phyloP scores from a whole-genome alignment of 192 early-diverging fungal species.

The Coemansia sp. region DNA sequence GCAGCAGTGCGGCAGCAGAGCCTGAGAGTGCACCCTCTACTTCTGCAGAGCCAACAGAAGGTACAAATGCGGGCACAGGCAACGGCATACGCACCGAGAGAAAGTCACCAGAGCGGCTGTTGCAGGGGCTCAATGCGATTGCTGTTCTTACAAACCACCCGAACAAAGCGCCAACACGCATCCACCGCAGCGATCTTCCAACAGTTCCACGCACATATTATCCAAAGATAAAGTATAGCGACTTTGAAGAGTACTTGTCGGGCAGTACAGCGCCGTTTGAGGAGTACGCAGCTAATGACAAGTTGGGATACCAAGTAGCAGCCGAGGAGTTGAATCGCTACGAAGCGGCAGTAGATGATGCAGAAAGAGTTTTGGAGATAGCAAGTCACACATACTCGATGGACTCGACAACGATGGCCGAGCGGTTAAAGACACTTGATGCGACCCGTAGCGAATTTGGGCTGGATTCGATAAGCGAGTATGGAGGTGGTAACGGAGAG shows the following conservation, averaged over 20 bases:
- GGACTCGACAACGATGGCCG: constrained; percentile 55
- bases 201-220: constrained; percentile 52
- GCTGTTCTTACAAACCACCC: constrained; percentile 54
- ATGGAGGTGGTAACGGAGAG: constrained; percentile 22
- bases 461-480: constrained; percentile 46
- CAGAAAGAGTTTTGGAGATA: constrained; percentile 39
- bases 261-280: constrained; percentile 75
- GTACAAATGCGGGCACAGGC: background rate
- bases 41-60: background rate
- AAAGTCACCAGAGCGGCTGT: background rate
- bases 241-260: constrained; percentile 86
- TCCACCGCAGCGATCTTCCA: constrained; percentile 54
- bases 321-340: constrained; percentile 54
- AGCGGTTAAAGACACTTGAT: constrained; percentile 49
- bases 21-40: background rate
- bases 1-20: background rate
- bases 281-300: constrained; percentile 71
- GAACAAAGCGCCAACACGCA: constrained; percentile 46
- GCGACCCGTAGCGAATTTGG: constrained; percentile 58
- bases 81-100: background rate
- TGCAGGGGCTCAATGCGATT: constrained; percentile 49
- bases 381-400: constrained; percentile 51
- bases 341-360: constrained; percentile 53
- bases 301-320: constrained; percentile 48
- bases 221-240: constrained; percentile 60